Evolutionary conservation across 2,329 filamentous ascomycete genomes (phyloP), one percentile per base, ranked within the genome.

Genomic region (Ophiostoma fasciatum): DNA sequence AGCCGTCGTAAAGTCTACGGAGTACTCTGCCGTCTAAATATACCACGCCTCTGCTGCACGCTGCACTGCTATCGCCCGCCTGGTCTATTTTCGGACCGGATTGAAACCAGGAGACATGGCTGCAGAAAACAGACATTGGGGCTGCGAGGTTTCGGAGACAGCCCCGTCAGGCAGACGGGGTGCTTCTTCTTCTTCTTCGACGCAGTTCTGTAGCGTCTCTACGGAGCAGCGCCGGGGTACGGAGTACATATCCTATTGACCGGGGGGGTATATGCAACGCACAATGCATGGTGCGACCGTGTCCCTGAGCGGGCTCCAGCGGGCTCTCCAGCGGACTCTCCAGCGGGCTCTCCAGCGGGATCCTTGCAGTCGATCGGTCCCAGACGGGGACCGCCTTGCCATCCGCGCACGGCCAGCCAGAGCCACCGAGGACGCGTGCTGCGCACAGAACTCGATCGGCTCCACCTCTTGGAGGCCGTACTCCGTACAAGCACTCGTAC

Each of bases 281-380:
- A 22, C 31, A 35, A 33, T 12, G 38, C 36, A 43, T 43, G 34
- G 36, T 39, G 41, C 41, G 36, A 43, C 39, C 15, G 38, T 33
- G 36, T 36, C 41, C 31, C 27, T 29, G 26, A 33, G n/a, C n/a
- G n/a, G n/a, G n/a, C n/a, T n/a, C n/a, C n/a, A n/a, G n/a, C n/a
- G n/a, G n/a, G n/a, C n/a, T n/a, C n/a, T n/a, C n/a, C n/a, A n/a
- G 33, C 35, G 35, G 37, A 25, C 20, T 29, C 29, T 27, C 22
- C 32, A 18, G 17, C n/a, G n/a, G n/a, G n/a, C n/a, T n/a, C n/a
- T n/a, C n/a, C n/a, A n/a, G 25, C n/a, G 13, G 7, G 11, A 38
- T 35, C 41, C 36, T 29, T 34, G 38, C 15, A 26, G 41, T 11
- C 41, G 41, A 43, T 43, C 41, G n/a, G n/a, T n/a, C n/a, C n/a